Percentiles rank a stretch among this genome's conserved stretches.
Conservation (phyloP, 257 asterid genomes). For the Ophiorrhiza pumila region DNA sequence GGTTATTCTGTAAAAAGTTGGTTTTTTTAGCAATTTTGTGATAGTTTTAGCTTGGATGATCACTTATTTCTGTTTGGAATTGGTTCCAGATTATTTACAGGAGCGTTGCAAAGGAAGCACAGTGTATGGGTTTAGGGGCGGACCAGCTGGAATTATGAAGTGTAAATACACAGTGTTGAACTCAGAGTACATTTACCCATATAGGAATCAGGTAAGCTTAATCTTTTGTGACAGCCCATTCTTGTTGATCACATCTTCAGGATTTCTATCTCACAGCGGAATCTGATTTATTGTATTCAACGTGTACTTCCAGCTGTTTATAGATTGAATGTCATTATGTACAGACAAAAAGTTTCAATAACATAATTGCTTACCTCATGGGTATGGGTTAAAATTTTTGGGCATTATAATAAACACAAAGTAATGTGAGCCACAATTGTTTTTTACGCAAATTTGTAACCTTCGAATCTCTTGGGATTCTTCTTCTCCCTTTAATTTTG, state of each 20-base stretch:
- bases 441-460: background rate
- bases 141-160: conserved; percentile 99
- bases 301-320: background rate
- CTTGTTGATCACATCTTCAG: background rate
- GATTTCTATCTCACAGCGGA: background rate
- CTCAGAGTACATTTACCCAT: conserved; percentile 83
- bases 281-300: background rate
- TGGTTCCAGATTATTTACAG: conserved; percentile 74
- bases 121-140: conserved; percentile 92
- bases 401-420: background rate
- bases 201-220: conserved; percentile 76
- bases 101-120: conserved; percentile 85
- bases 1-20: background rate
- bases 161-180: conserved; percentile 71
- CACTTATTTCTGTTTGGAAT: conserved; percentile 4
- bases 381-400: background rate
- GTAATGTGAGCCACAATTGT: background rate
- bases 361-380: background rate
- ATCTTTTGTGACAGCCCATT: background rate
- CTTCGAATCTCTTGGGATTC: background rate
- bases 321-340: background rate
- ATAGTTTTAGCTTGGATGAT: background rate
- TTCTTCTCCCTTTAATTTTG: background rate
- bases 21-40: background rate
- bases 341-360: background rate